Evolutionary conservation across 1,284 basidiomycete species (phyloP).

Genomic region (Leccinum colubrinum): DNA sequence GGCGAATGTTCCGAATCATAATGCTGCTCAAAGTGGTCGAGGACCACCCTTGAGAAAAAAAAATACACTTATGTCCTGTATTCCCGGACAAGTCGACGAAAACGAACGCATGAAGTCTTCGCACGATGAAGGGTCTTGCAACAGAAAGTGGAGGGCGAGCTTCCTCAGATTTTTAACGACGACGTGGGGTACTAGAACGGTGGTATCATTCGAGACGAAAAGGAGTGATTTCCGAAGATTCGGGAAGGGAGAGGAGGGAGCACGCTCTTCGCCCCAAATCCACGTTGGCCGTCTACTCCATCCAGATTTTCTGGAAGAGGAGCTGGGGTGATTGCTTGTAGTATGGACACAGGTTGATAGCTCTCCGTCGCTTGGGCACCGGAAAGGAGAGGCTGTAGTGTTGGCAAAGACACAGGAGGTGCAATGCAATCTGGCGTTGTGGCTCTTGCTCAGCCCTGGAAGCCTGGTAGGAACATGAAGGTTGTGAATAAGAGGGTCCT

Average conservation of each 20-base stretch:
- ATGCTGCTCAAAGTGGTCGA: no score
- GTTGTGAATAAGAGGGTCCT: constrained; percentile 18
- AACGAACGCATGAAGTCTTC: no score
- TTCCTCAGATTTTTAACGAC: no score
- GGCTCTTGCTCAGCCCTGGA: constrained; percentile 14
- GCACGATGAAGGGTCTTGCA: no score
- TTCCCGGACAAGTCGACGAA: no score
- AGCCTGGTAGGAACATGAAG: constrained; percentile 15
- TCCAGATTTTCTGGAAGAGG: constrained; percentile 1
- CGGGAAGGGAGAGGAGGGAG: constrained; percentile 1
- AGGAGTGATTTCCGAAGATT: no score
- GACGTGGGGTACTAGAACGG: no score
- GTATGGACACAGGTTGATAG: constrained; percentile 20
- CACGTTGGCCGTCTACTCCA: constrained; percentile 3
- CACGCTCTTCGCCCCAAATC: background rate
- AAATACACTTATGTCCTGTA: no score
- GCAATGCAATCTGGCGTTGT: constrained; percentile 7
- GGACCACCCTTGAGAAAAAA: no score
- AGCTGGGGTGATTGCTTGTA: constrained; percentile 12
- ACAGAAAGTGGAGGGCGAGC: no score
- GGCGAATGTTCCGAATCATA: no score
- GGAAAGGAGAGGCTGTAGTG: constrained; percentile 7
- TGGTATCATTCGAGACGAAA: no score
- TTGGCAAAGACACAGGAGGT: constrained; percentile 5
- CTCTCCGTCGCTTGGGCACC: constrained; percentile 7